These are phyloP conservation scores for Isatis lusitanica DNA, from an alignment of 441 rosid genomes.

Conservation along the genomic window DNA sequence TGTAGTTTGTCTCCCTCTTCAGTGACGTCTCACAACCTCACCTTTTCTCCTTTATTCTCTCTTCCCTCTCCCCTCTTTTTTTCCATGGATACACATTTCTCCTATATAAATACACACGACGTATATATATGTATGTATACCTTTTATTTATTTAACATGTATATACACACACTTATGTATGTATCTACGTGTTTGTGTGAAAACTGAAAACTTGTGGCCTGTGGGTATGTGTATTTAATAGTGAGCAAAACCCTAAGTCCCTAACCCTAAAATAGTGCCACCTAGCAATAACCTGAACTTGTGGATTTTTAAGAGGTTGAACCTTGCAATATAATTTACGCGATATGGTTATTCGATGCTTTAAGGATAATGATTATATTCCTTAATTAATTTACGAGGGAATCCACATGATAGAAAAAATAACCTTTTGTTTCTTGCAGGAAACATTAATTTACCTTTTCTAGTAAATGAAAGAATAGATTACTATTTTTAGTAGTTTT, in stretches of 20 bases:
- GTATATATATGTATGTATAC: not conserved
- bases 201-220: not conserved
- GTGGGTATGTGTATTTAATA: not conserved
- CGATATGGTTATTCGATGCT: not conserved
- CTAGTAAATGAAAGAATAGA: not conserved
- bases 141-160: not conserved
- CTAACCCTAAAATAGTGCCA: constrained; percentile 25
- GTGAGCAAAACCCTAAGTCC: constrained; percentile 14
- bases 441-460: not conserved
- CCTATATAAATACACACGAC: not conserved
- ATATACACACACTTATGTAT: not conserved
- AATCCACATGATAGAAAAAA: not conserved
- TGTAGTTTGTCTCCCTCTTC: constrained; percentile 39
- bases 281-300: not conserved
- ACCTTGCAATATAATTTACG: not conserved
- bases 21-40: constrained; percentile 39
- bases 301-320: constrained; percentile 1
- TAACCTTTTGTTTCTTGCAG: not conserved
- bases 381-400: not conserved
- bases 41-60: constrained; percentile 39
- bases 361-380: not conserved
- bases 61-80: not conserved
- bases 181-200: constrained; percentile 8
- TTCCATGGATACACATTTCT: constrained; percentile 17
- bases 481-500: not conserved